Evolutionary conservation across 768 basidiomycete species (phyloP), one percentile per base, ranked within the genome.

Genomic region (Kwoniella sp.): DNA sequence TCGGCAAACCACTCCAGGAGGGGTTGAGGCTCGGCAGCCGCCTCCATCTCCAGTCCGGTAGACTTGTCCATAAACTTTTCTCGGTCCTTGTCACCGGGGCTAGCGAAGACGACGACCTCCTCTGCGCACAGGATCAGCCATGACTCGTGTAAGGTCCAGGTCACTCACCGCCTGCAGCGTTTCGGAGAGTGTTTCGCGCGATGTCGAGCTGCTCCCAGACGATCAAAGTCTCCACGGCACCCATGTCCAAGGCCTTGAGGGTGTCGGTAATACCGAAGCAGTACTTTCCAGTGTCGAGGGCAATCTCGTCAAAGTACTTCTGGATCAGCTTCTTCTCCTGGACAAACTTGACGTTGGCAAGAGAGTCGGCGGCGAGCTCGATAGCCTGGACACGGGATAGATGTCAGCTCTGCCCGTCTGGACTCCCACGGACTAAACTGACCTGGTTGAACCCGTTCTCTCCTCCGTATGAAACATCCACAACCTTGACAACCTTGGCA

Each of bases 371-470:
- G 0, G 95, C 89, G 46, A 98, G 83, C 72, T 98, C 95, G 62
- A 99, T 98, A 15, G 95, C 93, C 89, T 90, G 62, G 9, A 20
- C 22, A 37, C n/a, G n/a, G n/a, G n/a, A n/a, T n/a, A n/a, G n/a
- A n/a, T n/a, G n/a, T n/a, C n/a, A n/a, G n/a, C n/a, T n/a, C n/a
- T n/a, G n/a, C n/a, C n/a, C n/a, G n/a, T n/a, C n/a, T n/a, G n/a
- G n/a, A n/a, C n/a, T n/a, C n/a, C n/a, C n/a, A n/a, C n/a, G n/a
- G n/a, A n/a, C n/a, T n/a, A n/a, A n/a, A 53, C 59, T 45, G 17
- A 88, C 89, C 81, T 99, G 95, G 73, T 98, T 98, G 79, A 98
- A 99, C 23, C 95, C 95, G 73, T 96, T 95, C 78, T 96, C 92
- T 41, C 93, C 92, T 36, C 95, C 95, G 66, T 99, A 99, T 59